Evolutionary conservation across 2,329 filamentous ascomycete species (phyloP), one percentile per base, ranked within the genome.

Genomic region (Leptographium wingfieldii): DNA sequence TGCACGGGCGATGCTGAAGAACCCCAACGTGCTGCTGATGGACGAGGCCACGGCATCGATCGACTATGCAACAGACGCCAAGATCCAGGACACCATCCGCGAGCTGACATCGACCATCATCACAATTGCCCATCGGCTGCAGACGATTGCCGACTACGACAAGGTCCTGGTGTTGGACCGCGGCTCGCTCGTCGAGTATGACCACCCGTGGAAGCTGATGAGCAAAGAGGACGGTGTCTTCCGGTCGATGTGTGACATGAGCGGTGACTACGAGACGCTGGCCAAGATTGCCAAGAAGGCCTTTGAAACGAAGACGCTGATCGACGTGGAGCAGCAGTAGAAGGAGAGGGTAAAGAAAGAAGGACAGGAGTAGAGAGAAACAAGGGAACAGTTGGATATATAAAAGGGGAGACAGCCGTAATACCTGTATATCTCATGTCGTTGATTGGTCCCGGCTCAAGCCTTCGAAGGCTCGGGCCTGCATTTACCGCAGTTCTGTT

Each of bases 1-100:
- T 11, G 94, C 92, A 0, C 86, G 94, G 59, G 94, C 94, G 0
- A 83, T 99, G 66, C 86, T 99, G 64, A 96, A 95, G 74, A 83
- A 84, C 40, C 92, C 94, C 0, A 92, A 88, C 65, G 91, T 99
- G 1, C 78, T 99, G n/a, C 87, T 99, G 69, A 97, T 99, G 94
- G 94, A 99, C 72, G 94, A 99, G 76, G 94, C 94, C 0, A 99
- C 94, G 0, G 94, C 94, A 0, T 95, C 90, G 0, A 97, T 99
- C 68, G 94, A 99, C 74, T 97, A 97, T 73, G 87, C 86, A 5
- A 99, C 94, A 2, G 94, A 99, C 68, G 80, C 86, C 56, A 96
- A 96, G 76, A 97, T 99, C 66, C 94, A 99, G 73, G 90, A 90
- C 67, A 97, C 94, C 0, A 92, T 99, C 63, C 87, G 91, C n/a